A percentile compares a stretch with the other conserved stretches of the same genome.
Evolutionary conservation across 73 alveolate genomes (phyloP).

Genomic region (Paramecium sonneborni): DNA sequence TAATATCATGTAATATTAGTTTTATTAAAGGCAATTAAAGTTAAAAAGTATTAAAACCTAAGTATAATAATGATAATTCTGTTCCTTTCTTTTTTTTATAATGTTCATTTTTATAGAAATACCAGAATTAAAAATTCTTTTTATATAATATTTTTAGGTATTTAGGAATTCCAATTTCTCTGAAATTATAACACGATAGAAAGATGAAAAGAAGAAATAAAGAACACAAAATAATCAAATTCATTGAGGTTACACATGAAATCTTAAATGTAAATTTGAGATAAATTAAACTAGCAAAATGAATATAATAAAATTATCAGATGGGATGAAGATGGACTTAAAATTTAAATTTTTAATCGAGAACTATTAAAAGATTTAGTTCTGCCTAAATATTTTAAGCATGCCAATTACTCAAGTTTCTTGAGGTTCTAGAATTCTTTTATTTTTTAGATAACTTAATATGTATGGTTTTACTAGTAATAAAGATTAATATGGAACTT

Average conservation of each 20-base stretch:
- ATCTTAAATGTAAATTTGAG: neutral
- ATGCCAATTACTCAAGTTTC: slow-evolving; percentile 30
- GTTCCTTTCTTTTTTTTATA: neutral
- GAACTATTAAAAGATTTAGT: neutral
- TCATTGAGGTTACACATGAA: neutral
- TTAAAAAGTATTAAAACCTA: too few species aligned
- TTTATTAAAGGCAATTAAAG: too few species aligned
- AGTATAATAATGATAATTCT: neutral
- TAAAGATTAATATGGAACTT: neutral
- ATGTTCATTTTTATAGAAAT: neutral
- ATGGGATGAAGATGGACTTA: slow-evolving; percentile 15
- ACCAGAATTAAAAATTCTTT: neutral
- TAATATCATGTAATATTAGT: too few species aligned
- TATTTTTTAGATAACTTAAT: neutral
- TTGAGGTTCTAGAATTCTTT: neutral
- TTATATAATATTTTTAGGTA: neutral
- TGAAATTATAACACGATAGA: neutral
- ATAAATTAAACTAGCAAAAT: neutral
- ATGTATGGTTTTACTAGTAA: slow-evolving; percentile 1
- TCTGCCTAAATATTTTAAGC: slow-evolving; percentile 26
- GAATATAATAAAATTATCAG: neutral
- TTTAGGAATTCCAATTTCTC: neutral
- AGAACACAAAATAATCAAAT: neutral
- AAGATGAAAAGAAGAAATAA: neutral
- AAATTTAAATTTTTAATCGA: neutral